phyloP scores from a whole-genome alignment of 148 eudicot species.

The Heliosperma pusillum region DNA sequence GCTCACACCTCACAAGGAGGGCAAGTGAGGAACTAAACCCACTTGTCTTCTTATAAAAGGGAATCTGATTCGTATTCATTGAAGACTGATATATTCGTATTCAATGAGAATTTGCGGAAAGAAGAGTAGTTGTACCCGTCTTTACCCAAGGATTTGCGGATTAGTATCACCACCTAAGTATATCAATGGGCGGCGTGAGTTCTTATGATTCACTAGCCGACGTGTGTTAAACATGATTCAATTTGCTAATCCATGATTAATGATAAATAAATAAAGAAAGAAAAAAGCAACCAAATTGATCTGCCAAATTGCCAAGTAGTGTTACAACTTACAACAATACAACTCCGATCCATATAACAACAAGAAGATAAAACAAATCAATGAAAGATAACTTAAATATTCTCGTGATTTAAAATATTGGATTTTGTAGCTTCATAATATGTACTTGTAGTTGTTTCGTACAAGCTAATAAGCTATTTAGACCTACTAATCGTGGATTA shows the following conservation, averaged over 20 bases:
- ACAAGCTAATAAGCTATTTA: background rate
- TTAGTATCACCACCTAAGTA: no score
- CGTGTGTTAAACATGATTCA: background rate
- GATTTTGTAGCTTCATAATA: background rate
- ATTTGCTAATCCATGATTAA: background rate
- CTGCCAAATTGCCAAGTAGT: slow-evolving; percentile 19
- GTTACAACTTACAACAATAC: background rate
- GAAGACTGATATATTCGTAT: no score
- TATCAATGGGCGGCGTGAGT: background rate
- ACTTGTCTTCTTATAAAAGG: no score
- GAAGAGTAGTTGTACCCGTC: no score
- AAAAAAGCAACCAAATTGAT: background rate
- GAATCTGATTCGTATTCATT: no score
- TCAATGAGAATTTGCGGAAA: no score
- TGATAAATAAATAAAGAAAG: background rate
- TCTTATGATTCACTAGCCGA: background rate
- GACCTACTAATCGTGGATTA: background rate
- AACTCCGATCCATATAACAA: background rate
- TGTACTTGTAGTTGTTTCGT: background rate
- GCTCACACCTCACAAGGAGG: no score
- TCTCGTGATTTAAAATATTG: background rate
- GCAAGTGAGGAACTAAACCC: no score
- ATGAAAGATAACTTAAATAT: slow-evolving; percentile 7
- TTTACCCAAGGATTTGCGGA: no score
- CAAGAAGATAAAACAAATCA: slow-evolving; percentile 19